Evolutionary conservation across 169 alveolate genomes (phyloP).

Genomic region (Eimeria praecox): DNA sequence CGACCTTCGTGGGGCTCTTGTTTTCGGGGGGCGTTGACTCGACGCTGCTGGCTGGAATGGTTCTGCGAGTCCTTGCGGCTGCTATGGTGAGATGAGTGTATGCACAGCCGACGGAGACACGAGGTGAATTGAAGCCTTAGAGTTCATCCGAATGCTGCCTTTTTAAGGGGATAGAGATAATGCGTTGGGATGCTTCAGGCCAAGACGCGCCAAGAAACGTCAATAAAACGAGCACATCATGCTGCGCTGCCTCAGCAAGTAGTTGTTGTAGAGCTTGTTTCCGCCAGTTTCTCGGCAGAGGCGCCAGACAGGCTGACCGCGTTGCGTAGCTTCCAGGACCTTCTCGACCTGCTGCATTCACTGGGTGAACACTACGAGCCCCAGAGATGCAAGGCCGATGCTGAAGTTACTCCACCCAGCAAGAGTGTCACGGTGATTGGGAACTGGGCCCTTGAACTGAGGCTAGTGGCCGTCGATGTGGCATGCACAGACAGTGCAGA

Average conservation of each 20-base stretch:
- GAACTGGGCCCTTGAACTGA: slow-evolving; percentile 62
- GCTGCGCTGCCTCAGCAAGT: neutral
- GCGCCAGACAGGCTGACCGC: slow-evolving; percentile 83
- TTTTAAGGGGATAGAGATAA: neutral
- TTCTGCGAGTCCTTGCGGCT: slow-evolving; percentile 64
- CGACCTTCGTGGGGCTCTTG: slow-evolving; percentile 62
- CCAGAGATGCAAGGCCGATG: neutral
- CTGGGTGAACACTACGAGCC: slow-evolving; percentile 32
- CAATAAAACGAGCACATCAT: neutral
- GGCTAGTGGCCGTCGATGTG: slow-evolving; percentile 80
- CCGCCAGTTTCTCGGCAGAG: slow-evolving; percentile 69
- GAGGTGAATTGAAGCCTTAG: neutral
- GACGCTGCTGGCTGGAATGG: slow-evolving; percentile 76
- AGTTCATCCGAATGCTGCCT: neutral
- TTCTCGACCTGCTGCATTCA: slow-evolving; percentile 43
- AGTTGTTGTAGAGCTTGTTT: slow-evolving; percentile 78
- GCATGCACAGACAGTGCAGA: slow-evolving; percentile 20
- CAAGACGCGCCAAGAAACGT: neutral
- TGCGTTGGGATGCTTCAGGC: slow-evolving; percentile 7
- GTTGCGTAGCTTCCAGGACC: slow-evolving; percentile 76
- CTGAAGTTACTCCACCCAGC: neutral
- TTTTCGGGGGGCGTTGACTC: slow-evolving; percentile 83
- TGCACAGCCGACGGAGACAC: slow-evolving; percentile 4
- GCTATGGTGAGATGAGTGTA: slow-evolving; percentile 36
- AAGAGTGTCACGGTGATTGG: neutral